These are phyloP conservation scores for Phytophthora megakarya DNA, from an alignment of 352 stramenopile species.

Conservation along the genomic window DNA sequence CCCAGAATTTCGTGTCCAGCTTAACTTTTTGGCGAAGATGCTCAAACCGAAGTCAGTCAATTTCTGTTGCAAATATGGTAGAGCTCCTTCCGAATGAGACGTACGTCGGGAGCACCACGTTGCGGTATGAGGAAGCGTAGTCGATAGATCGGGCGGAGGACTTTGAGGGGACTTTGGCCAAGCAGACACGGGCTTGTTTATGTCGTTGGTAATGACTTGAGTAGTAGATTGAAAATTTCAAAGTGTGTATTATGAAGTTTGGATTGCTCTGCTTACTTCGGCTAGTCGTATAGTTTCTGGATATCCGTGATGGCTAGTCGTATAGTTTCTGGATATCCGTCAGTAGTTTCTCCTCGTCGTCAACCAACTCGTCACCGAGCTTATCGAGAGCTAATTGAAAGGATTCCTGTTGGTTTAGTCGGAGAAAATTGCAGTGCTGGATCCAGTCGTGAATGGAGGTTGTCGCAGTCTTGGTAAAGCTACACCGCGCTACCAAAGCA, in stretches of 20 bases:
- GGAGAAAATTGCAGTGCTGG: constrained; percentile 22
- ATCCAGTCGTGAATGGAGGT: constrained; percentile 28
- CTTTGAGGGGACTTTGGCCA: constrained; percentile 5
- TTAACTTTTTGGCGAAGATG: constrained; percentile 26
- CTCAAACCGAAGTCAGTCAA: constrained; percentile 46
- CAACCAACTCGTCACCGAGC: constrained; percentile 5
- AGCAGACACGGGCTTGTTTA: neutral
- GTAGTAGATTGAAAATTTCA: neutral
- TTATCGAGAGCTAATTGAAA: constrained; percentile 27
- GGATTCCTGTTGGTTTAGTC: constrained; percentile 20
- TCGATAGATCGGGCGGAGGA: constrained; percentile 1
- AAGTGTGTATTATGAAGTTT: neutral
- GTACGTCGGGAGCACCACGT: neutral
- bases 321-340: too few species aligned
- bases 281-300: too few species aligned
- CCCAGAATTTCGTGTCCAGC: constrained; percentile 5
- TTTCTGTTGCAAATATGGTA: constrained; percentile 25
- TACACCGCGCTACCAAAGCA: constrained; percentile 26
- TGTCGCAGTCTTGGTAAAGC: constrained; percentile 14
- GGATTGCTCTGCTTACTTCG: too few species aligned
- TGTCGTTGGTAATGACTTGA: neutral
- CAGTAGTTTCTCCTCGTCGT: constrained; percentile 22
- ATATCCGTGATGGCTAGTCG: too few species aligned
- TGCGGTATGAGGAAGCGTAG: constrained; percentile 6
- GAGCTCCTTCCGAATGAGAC: neutral